phyloP scores from a whole-genome alignment of 1,139 yeast species.

The Suhomyces coccinellae region DNA sequence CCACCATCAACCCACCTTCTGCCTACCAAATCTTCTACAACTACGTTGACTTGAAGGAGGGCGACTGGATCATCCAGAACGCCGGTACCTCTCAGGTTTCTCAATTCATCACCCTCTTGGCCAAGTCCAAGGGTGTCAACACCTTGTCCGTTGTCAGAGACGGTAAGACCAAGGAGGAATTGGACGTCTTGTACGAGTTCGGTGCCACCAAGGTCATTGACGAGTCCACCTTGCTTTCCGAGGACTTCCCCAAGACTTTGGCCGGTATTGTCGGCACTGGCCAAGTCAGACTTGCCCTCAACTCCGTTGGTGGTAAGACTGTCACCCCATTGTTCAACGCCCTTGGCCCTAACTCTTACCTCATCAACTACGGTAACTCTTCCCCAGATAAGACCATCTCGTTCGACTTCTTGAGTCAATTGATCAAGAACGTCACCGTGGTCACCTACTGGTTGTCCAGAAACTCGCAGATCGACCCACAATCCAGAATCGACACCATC shows the following conservation, averaged over 20 bases:
- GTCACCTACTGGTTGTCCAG: slow-evolving; percentile 22
- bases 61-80: slow-evolving; percentile 38
- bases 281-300: slow-evolving; percentile 32
- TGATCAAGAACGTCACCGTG: slow-evolving; percentile 21
- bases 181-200: slow-evolving; percentile 23
- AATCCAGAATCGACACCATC: slow-evolving; percentile 18
- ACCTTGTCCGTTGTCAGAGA: slow-evolving; percentile 34
- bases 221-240: slow-evolving; percentile 22
- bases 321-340: slow-evolving; percentile 26
- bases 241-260: slow-evolving; percentile 15
- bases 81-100: slow-evolving; percentile 39
- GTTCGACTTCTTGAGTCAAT: slow-evolving; percentile 18
- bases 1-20: slow-evolving; percentile 36
- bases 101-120: slow-evolving; percentile 33
- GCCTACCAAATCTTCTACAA: slow-evolving; percentile 34
- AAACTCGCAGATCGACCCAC: slow-evolving; percentile 20
- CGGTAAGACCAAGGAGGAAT: slow-evolving; percentile 28
- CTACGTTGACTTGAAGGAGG: slow-evolving; percentile 32
- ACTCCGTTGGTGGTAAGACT: slow-evolving; percentile 33
- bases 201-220: slow-evolving; percentile 37
- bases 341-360: slow-evolving; percentile 27
- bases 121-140: slow-evolving; percentile 25
- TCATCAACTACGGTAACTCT: slow-evolving; percentile 33
- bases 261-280: slow-evolving; percentile 17
- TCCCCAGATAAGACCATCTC: slow-evolving; percentile 13